Evolutionary conservation across 2,329 filamentous ascomycete genomes (phyloP).

Genomic region (Neofusicoccum laricinum): DNA sequence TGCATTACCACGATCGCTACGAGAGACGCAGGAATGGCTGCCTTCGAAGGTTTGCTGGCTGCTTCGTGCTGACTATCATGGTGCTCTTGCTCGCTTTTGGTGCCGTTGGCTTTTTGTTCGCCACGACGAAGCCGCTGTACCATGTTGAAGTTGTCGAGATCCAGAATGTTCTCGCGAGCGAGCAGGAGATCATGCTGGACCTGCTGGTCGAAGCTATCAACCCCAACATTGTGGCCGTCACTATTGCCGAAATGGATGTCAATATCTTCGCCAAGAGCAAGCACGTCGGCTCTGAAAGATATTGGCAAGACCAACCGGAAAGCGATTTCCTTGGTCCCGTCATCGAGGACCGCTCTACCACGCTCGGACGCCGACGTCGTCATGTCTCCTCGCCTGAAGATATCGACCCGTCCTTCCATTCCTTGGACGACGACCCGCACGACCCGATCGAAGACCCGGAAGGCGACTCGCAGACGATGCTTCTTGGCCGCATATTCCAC

Average conservation of each 20-base stretch:
- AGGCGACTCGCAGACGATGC: slow-evolving; percentile 72
- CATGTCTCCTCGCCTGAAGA: not conserved
- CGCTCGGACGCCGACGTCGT: not conserved
- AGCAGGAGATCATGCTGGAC: slow-evolving; percentile 94
- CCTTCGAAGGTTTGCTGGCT: slow-evolving; percentile 78
- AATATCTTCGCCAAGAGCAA: slow-evolving; percentile 94
- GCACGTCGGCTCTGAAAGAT: slow-evolving; percentile 65
- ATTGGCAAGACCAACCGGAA: slow-evolving; percentile 39
- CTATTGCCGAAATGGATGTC: slow-evolving; percentile 80
- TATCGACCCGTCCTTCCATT: not conserved
- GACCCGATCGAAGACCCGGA: slow-evolving; percentile 65
- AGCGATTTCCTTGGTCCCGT: slow-evolving; percentile 13
- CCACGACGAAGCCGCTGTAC: slow-evolving; percentile 81
- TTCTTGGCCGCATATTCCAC: slow-evolving; percentile 81
- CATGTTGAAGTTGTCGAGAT: slow-evolving; percentile 78
- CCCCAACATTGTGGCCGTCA: slow-evolving; percentile 86
- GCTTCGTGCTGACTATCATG: slow-evolving; percentile 78
- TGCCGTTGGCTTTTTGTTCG: slow-evolving; percentile 83
- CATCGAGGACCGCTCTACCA: not conserved
- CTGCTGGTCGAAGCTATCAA: slow-evolving; percentile 84
- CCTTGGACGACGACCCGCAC: slow-evolving; percentile 52
- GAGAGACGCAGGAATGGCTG: slow-evolving; percentile 55
- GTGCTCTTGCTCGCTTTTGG: slow-evolving; percentile 79
- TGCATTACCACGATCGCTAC: slow-evolving; percentile 72
- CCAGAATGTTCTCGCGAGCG: slow-evolving; percentile 85